Evolutionary conservation across 768 basidiomycete species (phyloP).

Genomic region (Mycena leptocephala): DNA sequence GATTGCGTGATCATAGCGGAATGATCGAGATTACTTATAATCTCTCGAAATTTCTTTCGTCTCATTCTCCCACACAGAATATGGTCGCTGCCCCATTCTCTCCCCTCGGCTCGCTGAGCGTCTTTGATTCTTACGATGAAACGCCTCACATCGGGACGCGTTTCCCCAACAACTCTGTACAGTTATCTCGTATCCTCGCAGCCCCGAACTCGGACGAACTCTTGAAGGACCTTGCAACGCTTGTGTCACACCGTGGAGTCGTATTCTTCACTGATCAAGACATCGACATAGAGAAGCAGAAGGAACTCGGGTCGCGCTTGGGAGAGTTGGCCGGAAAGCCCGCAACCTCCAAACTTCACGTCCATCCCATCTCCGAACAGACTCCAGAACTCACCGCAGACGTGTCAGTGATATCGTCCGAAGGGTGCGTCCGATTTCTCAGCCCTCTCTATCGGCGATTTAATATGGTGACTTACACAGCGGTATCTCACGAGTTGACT

Average conservation of each 20-base stretch:
- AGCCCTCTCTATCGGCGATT: neutral
- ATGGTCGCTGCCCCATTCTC: constrained; percentile 49
- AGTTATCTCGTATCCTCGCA: constrained; percentile 62
- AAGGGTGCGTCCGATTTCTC: constrained; percentile 48
- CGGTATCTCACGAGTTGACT: constrained; percentile 57
- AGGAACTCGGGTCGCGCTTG: constrained; percentile 62
- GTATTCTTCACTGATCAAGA: constrained; percentile 77
- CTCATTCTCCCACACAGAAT: neutral
- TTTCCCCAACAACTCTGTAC: constrained; percentile 60
- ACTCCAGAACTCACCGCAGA: constrained; percentile 68
- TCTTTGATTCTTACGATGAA: constrained; percentile 54
- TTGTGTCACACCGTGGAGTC: constrained; percentile 72
- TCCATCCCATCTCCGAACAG: constrained; percentile 70
- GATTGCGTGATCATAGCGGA: constrained; percentile 38
- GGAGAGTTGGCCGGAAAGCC: constrained; percentile 69
- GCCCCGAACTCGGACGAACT: constrained; percentile 66
- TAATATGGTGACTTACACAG: constrained; percentile 40
- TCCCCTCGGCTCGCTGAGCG: constrained; percentile 54
- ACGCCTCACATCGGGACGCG: constrained; percentile 74
- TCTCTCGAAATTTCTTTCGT: neutral
- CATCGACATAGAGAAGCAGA: constrained; percentile 66
- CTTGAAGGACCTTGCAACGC: constrained; percentile 68
- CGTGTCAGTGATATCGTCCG: constrained; percentile 67
- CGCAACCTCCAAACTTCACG: constrained; percentile 63
- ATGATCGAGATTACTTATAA: constrained; percentile 1